Evolutionary conservation across 106 monocot species (phyloP).

Genomic region (Alisma plantagoaquatica): DNA sequence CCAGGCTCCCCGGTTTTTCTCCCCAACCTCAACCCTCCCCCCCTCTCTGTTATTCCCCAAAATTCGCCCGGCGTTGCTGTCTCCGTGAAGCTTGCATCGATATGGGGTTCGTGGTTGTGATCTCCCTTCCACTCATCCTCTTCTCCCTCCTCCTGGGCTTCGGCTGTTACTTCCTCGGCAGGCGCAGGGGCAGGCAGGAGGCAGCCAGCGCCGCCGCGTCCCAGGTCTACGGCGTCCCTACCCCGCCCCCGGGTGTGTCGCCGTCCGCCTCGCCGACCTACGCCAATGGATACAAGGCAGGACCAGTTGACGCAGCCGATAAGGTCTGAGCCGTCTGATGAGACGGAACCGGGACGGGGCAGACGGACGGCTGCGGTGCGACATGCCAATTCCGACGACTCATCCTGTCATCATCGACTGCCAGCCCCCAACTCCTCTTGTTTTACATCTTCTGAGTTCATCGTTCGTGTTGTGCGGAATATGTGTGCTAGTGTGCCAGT

Average conservation of each 20-base stretch:
- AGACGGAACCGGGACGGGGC: too few relatives aligned
- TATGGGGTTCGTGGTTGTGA: slow-evolving; percentile 36
- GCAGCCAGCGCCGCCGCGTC: slow-evolving; percentile 18
- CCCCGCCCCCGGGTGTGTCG: slow-evolving; percentile 18
- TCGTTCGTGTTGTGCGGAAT: too few relatives aligned
- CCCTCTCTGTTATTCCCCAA: background rate
- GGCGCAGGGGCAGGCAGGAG: slow-evolving; percentile 27
- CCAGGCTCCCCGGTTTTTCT: too few relatives aligned
- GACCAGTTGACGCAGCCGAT: too few relatives aligned
- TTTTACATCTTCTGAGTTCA: too few relatives aligned
- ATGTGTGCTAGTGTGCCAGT: too few relatives aligned
- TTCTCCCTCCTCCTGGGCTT: slow-evolving; percentile 35
- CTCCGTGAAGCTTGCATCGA: background rate
- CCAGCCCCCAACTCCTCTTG: too few relatives aligned
- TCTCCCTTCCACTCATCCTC: slow-evolving; percentile 38
- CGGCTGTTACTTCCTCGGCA: slow-evolving; percentile 45
- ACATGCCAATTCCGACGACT: too few relatives aligned
- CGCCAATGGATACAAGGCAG: too few relatives aligned
- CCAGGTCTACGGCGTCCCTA: slow-evolving; percentile 26
- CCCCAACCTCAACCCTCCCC: background rate
- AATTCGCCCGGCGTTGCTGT: background rate
- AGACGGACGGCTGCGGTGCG: too few relatives aligned
- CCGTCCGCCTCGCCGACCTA: slow-evolving; percentile 2
- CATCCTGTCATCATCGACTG: too few relatives aligned
- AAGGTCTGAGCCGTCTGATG: too few relatives aligned